Evolutionary conservation across 306 rosid species (phyloP).

Genomic region (Vicia faba): DNA sequence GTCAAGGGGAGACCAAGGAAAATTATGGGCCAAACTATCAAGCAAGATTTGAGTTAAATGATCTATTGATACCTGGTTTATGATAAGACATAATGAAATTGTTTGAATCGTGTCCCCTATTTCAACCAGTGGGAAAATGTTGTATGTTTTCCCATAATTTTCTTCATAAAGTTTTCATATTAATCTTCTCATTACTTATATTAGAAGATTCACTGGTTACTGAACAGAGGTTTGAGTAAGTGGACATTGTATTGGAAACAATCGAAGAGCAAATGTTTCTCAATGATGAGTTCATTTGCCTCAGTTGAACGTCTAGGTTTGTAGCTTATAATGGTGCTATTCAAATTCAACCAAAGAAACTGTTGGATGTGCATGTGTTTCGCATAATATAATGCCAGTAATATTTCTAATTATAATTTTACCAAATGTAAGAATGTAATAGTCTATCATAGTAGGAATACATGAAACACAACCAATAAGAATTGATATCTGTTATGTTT

Average conservation of each 20-base stretch:
- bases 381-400: too few species aligned
- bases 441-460: too few species aligned
- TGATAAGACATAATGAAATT: slow-evolving; percentile 1
- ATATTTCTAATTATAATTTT: too few species aligned
- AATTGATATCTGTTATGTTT: too few species aligned
- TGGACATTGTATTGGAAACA: slow-evolving; percentile 25
- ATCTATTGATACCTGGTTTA: background rate
- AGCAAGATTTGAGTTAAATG: background rate
- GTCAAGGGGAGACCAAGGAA: background rate
- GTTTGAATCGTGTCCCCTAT: background rate
- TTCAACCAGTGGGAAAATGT: background rate
- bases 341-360: slow-evolving; percentile 16
- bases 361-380: slow-evolving; percentile 1
- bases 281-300: slow-evolving; percentile 14
- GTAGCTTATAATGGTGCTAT: slow-evolving; percentile 1
- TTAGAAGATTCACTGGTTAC: background rate
- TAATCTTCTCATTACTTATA: slow-evolving; percentile 14
- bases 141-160: slow-evolving; percentile 2
- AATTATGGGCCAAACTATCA: background rate
- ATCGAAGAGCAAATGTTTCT: slow-evolving; percentile 2
- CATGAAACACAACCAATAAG: too few species aligned
- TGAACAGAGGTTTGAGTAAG: slow-evolving; percentile 10
- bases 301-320: background rate
- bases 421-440: too few species aligned
- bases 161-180: background rate